Evolutionary conservation across 371 early-diverging fungal species (phyloP), one percentile per base, ranked within the genome.

Genomic region (Coemansia sp.): DNA sequence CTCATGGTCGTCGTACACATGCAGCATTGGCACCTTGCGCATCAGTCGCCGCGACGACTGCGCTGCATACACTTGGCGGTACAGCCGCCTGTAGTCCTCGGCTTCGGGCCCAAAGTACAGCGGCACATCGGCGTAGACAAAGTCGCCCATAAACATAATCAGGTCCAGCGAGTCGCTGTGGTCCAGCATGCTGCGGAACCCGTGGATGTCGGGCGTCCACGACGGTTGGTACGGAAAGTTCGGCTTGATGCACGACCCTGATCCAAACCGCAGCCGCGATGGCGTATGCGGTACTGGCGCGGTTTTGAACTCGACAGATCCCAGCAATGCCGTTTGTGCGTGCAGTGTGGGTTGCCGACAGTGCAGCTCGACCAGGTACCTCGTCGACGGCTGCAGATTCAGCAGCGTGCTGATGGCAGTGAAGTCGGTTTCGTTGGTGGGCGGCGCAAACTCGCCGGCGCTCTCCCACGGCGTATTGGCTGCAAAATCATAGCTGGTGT

Each of bases 1-100:
- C 61, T 82, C 82, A 47, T 82, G 82, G 69, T 82, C 82, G 58
- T 82, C 82, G 42, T 80, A 82, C 6, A 78, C 77, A 37, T 81
- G 79, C 7, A 79, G 49, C 69, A 72, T 81, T n/a, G 82, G 80
- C 14, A 77, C 64, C 24, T 55, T 63, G 55, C 67, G 56, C 52
- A 68, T 14, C 18, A 81, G 63, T 8, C 58, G 46, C 7, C 57
- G 64, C n/a, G 79, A 51, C 11, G 78, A 68, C 34, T 53, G 55
- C 18, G 78, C 67, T 37, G 55, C 47, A 52, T 80, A 81, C 37
- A 82, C 79, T 39, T 81, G 79, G 52, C 82, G 72, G 55, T 82
- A 82, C 16, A 82, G 66, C 8, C 79, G 60, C 32, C 83, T 71
- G 52, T 82, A 82, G 60, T 74, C 66, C 10, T 69, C 77, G 14